Base-by-base conservation (phyloP, 2,329 filamentous ascomycete genomes). In the Paecilomyces formosus region DNA sequence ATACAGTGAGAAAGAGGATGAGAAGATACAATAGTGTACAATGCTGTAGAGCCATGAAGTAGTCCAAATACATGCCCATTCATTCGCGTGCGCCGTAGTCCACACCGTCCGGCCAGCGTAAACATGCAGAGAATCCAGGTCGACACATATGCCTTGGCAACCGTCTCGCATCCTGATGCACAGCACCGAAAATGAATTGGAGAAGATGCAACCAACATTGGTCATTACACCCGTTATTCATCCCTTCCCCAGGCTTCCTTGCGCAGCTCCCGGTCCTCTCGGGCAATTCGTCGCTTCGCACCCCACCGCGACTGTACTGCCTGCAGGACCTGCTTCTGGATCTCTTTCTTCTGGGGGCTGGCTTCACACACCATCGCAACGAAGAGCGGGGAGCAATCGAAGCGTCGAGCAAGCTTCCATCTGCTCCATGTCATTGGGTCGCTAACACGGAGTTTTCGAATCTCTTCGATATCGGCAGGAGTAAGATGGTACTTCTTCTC, bases 401-500 rank as follows among this genome's bases (percentile, higher is more conserved):
- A 88, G 67, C 81, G 82, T 70, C 85, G 81, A 45, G 86, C 85
- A 62, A 88, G 69, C 66, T 78, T 79, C 58, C 78, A 77, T 53
- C 84, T 71, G 53, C 83, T 87, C 84, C 85, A 88, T 59, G 74
- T 74, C 61, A 78, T 74, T 6, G 85, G 85, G 63, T 88, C 82
- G 58, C 74, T 74, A 30, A 70, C 66, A 53, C 86, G 75, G 56
- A 88, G 73, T 49, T 66, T 66, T 57, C 83, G 76, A 55, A 88
- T 88, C 71, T 87, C 82, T 39, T 78, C 78, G 33, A 88, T 78
- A 53, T 88, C 78, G 35, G 74, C 74, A 53, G 77, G 77, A 15
- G 74, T 81, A 57, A 88, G 72, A 67, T 88, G 83, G 63, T 88
- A 87, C 63, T 81, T 84, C 67, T 86, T 85, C 67, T 82, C 77